Evolutionary conservation across 352 stramenopile species (phyloP), one percentile per base, ranked within the genome.

Genomic region (Pythium graminicola): DNA sequence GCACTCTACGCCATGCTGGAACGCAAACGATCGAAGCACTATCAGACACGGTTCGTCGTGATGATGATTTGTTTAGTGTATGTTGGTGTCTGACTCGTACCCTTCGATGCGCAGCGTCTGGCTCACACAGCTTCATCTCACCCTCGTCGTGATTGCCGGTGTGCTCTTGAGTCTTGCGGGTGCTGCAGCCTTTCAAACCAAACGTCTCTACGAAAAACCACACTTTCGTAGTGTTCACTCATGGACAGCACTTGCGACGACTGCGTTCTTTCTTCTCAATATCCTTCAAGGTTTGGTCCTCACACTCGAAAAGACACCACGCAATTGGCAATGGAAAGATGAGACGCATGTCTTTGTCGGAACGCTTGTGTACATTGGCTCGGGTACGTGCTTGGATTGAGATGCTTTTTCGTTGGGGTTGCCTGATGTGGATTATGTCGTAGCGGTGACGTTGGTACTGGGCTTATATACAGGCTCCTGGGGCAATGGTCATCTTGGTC

Each of bases 321-420:
- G 64, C 14, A 85, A 85, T 33, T 87, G 76, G 76, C 73, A 85
- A 53, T 87, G 76, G 76, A 83, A 73, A 49, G 76, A 88, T 39
- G 76, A 85, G 53, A 88, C 74, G 11, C 76, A 88, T 53, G 67
- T 72, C 10, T 61, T 85, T 6, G 76, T 74, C 6, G 76, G 76
- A 14, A 69, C 72, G 24, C 51, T 87, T 16, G 62, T 81, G 49
- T 84, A 85, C 69, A 65, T 85, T 13, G 70, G 72, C 22, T 62
- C 62, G 13, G 51, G 64, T 72, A 48, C 36, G 57, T 67, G 16
- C 11, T 16, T 45, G 14, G 16, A 17, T 16, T 16, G 31, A 9
- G n/a, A 44, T 1, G 23, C 14, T 10, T 44, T 5, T 24, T 27
- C 16, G 26, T 16, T 17, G 16, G 22, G 6, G 8, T 55, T 28